Evolutionary conservation across 306 rosid species (phyloP), one percentile per base, ranked within the genome.

Genomic region (Cajanus cajan): DNA sequence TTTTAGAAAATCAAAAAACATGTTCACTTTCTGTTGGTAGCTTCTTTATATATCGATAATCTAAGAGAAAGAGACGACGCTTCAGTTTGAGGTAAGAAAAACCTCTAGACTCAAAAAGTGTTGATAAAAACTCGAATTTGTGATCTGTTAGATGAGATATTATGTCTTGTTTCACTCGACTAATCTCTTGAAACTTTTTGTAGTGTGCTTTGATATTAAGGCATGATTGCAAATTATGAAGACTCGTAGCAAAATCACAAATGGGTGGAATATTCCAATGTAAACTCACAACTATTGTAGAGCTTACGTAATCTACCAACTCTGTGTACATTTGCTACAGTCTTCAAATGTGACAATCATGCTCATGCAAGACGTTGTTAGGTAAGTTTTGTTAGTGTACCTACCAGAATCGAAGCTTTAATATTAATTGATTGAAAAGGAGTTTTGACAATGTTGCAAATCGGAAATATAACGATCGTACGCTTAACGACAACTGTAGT

Each of bases 161-260:
- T 28, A 1, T 28, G 31, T 28, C 31, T 28, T 28, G 2, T 28
- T 28, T 28, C 31, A 28, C 31, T 28, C 31, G 31, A 28, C 31
- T 28, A 28, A 28, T 28, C 31, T 28, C 31, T 28, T 28, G 31
- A 28, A 28, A n/a, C n/a, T n/a, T 28, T 28, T 28, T 28, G 3
- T 28, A 28, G 31, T 28, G 2, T 28, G 31, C 3, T 28, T 28
- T 28, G 31, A n/a, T n/a, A n/a, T 40, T 33, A 5, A 2, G 6
- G 62, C 62, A 44, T 58, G 82, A 37, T 22, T 71, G 72, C 19
- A 10, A 28, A 61, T 34, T 15, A 7, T 10, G 72, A 58, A 69
- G 82, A 63, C 62, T 78, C 62, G 5, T 43, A 43, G 39, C 76
- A 55, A 43, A 7, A 18, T 8, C 39, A 59, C 82, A 31, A 48